Base-by-base conservation (phyloP, 176 grass and related monocot species). In the Oryza longistaminata region DNA sequence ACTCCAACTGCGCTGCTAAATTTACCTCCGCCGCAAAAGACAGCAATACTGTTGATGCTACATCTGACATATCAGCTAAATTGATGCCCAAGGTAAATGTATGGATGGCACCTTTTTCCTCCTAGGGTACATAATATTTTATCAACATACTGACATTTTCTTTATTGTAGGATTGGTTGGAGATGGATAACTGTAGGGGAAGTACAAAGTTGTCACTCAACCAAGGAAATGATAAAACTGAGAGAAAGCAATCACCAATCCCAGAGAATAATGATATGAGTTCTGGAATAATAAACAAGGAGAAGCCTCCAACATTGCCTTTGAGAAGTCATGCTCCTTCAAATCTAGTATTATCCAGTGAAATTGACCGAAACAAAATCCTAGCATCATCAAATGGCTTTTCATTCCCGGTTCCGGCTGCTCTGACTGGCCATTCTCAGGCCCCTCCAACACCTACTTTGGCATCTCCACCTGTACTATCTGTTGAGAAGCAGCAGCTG, bases 361-460 rank as follows among this genome's bases (percentile, higher is more conserved):
- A 85, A 64, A 29, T 74, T 75, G 43, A 81, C 26, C 70, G 25
- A 69, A 89, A 75, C 43, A 71, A 77, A 72, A 82, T 85, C 22
- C 14, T 26, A 37, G 40, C 29, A 43, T 76, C 72, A 74, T 81
- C 77, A 46, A 85, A 68, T 68, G 72, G 86, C 5, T 88, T 91
- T 50, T 85, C 82, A 25, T 91, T 91, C 55, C 82, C 76, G 31
- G 43, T 85, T 7, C 45, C 26, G 10, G 58, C 81, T 73, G 77
- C 83, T 49, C 43, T 45, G 45, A 49, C 66, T 77, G 73, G 71
- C 6, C 75, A 84, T 6, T 83, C 75, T 3, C 85, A 77, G 77
- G 77, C 77, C 10, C 81, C 90, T 82, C 85, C 76, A 33, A 81
- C 82, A 11, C 82, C 82, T 73, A 91, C 71, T 62, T 60, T 91